Conservation (phyloP, 805 yeast species). For the Kazachstania psychrophila region DNA sequence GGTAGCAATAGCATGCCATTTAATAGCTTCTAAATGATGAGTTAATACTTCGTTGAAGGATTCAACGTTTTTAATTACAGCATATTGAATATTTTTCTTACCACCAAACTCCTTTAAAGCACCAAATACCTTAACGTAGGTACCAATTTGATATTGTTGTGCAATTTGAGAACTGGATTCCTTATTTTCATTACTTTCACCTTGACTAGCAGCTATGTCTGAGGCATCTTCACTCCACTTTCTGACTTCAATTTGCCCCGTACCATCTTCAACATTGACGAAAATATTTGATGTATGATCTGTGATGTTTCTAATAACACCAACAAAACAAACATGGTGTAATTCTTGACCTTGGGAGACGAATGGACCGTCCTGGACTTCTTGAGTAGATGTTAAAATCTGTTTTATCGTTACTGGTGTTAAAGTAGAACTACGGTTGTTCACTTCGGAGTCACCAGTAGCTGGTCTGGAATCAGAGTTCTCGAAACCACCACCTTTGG, state of each 20-base stretch:
- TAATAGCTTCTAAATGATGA: slow-evolving; percentile 57
- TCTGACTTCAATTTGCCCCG: slow-evolving; percentile 56
- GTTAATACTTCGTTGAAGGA: slow-evolving; percentile 62
- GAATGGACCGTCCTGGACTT: slow-evolving; percentile 60
- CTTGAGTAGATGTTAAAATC: slow-evolving; percentile 50
- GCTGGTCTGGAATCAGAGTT: slow-evolving; percentile 19
- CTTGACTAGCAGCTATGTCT: slow-evolving; percentile 26
- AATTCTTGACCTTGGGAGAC: slow-evolving; percentile 50
- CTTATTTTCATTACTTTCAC: slow-evolving; percentile 10
- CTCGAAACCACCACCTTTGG: slow-evolving; percentile 28
- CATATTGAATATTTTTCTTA: slow-evolving; percentile 55
- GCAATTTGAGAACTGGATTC: slow-evolving; percentile 27
- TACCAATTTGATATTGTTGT: slow-evolving; percentile 36
- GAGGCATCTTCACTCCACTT: slow-evolving; percentile 47
- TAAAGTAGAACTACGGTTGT: slow-evolving; percentile 26
- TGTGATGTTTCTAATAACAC: slow-evolving; percentile 56
- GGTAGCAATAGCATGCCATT: slow-evolving; percentile 45
- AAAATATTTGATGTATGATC: slow-evolving; percentile 48
- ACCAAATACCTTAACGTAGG: slow-evolving; percentile 53
- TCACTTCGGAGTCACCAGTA: slow-evolving; percentile 14
- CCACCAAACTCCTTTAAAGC: slow-evolving; percentile 51
- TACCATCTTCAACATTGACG: slow-evolving; percentile 68
- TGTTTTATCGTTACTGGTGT: slow-evolving; percentile 72
- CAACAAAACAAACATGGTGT: slow-evolving; percentile 56
- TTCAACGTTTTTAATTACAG: slow-evolving; percentile 45